Evolutionary conservation across 345 rosid genomes (phyloP), one percentile per base, ranked within the genome.

Genomic region (Turritis glabra): DNA sequence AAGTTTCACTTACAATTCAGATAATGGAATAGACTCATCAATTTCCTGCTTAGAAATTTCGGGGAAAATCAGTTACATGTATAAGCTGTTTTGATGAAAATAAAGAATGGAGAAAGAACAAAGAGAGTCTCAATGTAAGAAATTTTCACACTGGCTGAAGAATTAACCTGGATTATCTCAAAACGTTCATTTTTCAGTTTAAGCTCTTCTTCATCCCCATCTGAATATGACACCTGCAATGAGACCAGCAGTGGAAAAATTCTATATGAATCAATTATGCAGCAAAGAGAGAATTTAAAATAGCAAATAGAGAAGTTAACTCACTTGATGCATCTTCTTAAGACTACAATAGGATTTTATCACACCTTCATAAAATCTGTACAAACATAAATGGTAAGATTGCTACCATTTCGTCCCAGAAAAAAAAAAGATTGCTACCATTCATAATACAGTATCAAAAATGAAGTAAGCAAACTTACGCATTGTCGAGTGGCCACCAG

Each of bases 331-430:
- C 77, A 19, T 84, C 80, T 78, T 85, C 76, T 27, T 71, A 30
- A 11, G 33, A 50, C 63, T 77, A 64, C 54, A 78, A 41, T 76
- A 91, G 15, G 85, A 82, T 11, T 72, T 66, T 58, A 89, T 75
- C 64, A 84, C 78, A 23, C 93, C 96, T 69, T 81, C 79, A 77
- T 89, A 91, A 83, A 83, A 91, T 83, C 97, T 91, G 85, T 72
- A 72, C 30, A 46, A 22, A 43, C 7, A 75, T 27, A 76, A 25
- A 66, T 32, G 50, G 69, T 56, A 15, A 57, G 62, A 41, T 41
- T 44, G 40, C 15, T 40, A 51, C 46, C 22, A 61, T 64, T 41
- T 38, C 15, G n/a, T 38, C 43, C 43, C 43, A 4, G 3, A 37
- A 37, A 37, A 37, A 23, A 23, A 2, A 11, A 23, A 48, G 61